Evolutionary conservation across 208 protist genomes (phyloP), one percentile per base, ranked within the genome.

Genomic region (Wallacemonas sp.): DNA sequence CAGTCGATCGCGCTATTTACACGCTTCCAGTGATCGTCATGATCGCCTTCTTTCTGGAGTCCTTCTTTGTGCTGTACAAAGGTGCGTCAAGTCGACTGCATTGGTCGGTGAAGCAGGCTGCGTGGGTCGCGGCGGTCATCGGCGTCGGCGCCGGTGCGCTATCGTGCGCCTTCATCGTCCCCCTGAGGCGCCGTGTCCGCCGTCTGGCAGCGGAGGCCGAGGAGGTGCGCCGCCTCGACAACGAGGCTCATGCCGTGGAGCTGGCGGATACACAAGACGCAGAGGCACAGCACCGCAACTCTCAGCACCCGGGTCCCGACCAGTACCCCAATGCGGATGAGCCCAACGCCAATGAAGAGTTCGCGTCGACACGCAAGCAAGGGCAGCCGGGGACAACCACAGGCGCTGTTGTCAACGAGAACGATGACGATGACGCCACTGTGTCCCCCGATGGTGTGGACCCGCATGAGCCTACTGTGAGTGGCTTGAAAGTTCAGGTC

Each of bases 41-140:
- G 36, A 52, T 93, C n/a, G 72, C 84, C 17, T 84, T 91, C 61
- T 93, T 93, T 65, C 65, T 93, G 13, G 83, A 93, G 78, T 42
- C 76, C 41, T 91, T 93, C 78, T 93, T 91, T 53, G 68, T 91
- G 19, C 74, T 93, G 3, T 89, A 75, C 63, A 93, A 90, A 71
- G 87, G 83, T 10, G 87, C 81, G 6, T 75, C 76, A 33, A 79
- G 60, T 30, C 68, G 71, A 13, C 71, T 91, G 26, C 66, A 91
- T 55, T 91, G 87, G 87, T 48, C 37, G 12, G 63, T 81, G 21
- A 44, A 62, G 9, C 64, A 83, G 32, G 73, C 79, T 1, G 69
- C 66, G 41, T 93, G 81, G 83, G 79, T 93, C 4, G 76, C 76
- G 10, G 68, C 76, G 10, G 34, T 73, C 64, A 78, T 91, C 45